Conservation (phyloP, 1,284 basidiomycete species). For the Bjerkandera adusta region DNA sequence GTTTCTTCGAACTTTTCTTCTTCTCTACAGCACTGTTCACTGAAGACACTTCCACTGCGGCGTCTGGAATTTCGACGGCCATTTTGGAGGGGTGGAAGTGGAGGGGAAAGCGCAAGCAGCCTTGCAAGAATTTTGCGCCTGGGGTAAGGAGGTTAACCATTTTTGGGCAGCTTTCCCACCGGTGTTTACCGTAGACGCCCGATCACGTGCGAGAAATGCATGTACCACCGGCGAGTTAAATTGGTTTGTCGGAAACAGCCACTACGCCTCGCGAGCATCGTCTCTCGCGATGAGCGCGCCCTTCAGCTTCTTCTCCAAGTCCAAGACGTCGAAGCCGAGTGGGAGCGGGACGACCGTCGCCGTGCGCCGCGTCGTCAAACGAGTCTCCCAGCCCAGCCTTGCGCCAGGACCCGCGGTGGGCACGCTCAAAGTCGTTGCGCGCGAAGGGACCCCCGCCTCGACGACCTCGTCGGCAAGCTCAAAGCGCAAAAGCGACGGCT, state of each 20-base stretch:
- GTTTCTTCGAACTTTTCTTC: constrained; percentile 26
- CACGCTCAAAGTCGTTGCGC: constrained; percentile 25
- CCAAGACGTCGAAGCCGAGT: constrained; percentile 19
- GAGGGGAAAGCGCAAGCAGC: background rate
- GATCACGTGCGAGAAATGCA: constrained; percentile 5
- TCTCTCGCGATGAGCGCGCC: constrained; percentile 4
- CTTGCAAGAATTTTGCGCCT: too few species aligned
- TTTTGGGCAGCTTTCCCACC: too few species aligned
- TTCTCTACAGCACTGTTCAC: background rate
- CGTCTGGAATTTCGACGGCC: background rate
- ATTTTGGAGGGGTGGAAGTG: constrained; percentile 1
- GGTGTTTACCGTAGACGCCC: background rate
- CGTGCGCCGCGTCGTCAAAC: constrained; percentile 26
- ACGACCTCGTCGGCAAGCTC: constrained; percentile 7
- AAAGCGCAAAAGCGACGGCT: constrained; percentile 15
- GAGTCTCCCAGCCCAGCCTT: constrained; percentile 8
- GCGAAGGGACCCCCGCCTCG: constrained; percentile 20
- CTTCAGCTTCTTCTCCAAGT: constrained; percentile 29
- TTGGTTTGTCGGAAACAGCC: too few species aligned
- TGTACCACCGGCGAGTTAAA: constrained; percentile 1
- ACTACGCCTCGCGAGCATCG: too few species aligned
- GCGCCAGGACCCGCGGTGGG: constrained; percentile 16
- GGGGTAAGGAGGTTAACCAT: too few species aligned
- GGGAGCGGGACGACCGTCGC: constrained; percentile 19
- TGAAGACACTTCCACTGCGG: background rate